Evolutionary conservation across 768 basidiomycete species (phyloP), one percentile per base, ranked within the genome.

Genomic region (Trametes gibbosa): DNA sequence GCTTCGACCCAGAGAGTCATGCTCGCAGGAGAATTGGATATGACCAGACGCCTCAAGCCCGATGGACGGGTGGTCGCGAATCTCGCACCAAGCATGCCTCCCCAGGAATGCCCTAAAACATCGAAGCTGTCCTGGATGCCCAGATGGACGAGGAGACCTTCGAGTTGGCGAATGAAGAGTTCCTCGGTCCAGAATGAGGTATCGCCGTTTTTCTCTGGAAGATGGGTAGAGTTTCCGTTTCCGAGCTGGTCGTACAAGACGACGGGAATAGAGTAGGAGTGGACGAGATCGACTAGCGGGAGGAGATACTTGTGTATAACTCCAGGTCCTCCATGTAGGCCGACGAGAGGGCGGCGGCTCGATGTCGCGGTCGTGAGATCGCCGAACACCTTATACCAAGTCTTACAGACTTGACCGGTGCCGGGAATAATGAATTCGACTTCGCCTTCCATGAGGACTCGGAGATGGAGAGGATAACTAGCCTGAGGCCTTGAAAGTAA

Each of bases 81-180:
- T 39, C 79, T 74, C 5, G 71, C 62, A 0, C 71, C 81, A 7
- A 85, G 72, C 70, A 82, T 82, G 1, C 78, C 82, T 12, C 84
- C 84, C 83, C 83, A 84, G 5, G 81, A 83, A 48, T 85, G 84
- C 0, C 84, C 84, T 0, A 77, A 63, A 1, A 85, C 65, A 61
- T 77, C 74, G 65, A 76, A 84, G 35, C 69, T 60, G 5, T 68
- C 63, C 10, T 66, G 37, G 58, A 84, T 75, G 0, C 70, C 74
- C 19, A 85, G 70, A 19, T 79, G 62, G 3, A 60, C 42, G 23
- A 84, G 53, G 9, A 85, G 62, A 51, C 81, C 82, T n/a, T 75
- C 73, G 35, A 86, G 78, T 70, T 86, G 80, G 41, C 77, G 77
- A 50, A 81, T 65, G 70, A 82, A 85, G 3, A 85, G 75, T 5